phyloP scores from a whole-genome alignment of 2,329 filamentous ascomycete genomes.

The Ophiostoma piceae region DNA sequence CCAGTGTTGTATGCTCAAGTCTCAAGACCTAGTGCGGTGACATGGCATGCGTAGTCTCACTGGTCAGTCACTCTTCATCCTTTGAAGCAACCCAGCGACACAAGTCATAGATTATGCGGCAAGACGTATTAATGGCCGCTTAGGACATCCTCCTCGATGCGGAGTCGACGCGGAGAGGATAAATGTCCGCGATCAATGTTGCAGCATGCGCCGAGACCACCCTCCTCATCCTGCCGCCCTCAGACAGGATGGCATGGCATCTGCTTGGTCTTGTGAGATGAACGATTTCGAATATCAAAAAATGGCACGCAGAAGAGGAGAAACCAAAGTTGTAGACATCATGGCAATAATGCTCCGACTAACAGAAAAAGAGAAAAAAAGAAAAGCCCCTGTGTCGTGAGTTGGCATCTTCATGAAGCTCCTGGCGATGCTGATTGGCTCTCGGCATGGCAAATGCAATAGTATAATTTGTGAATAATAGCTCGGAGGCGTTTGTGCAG shows the following conservation, averaged over 20 bases:
- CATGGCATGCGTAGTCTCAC: neutral
- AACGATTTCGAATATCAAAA: neutral
- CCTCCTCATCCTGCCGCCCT: neutral
- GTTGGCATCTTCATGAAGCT: neutral
- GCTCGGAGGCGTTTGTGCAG: neutral
- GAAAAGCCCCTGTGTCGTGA: neutral
- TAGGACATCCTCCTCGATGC: neutral
- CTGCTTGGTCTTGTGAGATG: neutral
- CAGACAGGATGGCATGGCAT: neutral
- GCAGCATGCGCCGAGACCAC: neutral
- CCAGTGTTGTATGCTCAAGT: neutral
- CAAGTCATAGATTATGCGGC: neutral
- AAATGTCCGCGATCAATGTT: neutral
- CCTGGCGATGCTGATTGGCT: neutral
- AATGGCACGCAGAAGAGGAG: neutral
- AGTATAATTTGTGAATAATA: neutral
- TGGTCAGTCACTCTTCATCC: neutral
- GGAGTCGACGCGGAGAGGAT: constrained; percentile 1
- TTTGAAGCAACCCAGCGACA: neutral
- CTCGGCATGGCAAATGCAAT: neutral
- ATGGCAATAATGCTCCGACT: no score
- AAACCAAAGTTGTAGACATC: neutral
- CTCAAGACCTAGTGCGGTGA: neutral
- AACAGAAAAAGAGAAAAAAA: neutral
- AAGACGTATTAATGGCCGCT: neutral